phyloP scores from a whole-genome alignment of 2,329 filamentous ascomycete genomes.

The Fusarium sp. region DNA sequence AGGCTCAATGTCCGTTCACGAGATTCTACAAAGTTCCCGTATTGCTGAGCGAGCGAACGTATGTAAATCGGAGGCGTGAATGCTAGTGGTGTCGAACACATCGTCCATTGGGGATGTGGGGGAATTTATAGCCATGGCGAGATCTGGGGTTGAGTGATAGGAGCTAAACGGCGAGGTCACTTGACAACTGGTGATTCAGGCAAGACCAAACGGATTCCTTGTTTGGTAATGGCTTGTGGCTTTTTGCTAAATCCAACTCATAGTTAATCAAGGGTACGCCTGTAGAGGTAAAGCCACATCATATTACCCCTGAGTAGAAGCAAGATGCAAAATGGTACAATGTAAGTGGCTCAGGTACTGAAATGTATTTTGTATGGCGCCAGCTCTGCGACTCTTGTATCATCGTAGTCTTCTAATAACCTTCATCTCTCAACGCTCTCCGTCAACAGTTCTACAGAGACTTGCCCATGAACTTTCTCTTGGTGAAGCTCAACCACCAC shows the following conservation, averaged over 20 bases:
- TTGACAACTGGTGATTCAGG: too few relatives aligned
- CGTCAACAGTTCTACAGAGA: conserved; percentile 68
- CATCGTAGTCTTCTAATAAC: conserved; percentile 44
- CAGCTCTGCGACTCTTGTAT: conserved; percentile 34
- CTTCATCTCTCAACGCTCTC: conserved; percentile 7
- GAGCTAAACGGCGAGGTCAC: too few relatives aligned
- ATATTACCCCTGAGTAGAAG: neutral
- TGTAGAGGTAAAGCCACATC: neutral
- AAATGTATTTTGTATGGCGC: conserved; percentile 40
- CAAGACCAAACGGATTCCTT: too few relatives aligned
- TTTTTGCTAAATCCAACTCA: neutral
- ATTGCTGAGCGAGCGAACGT: too few relatives aligned
- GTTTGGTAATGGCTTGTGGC: neutral
- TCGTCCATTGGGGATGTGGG: too few relatives aligned
- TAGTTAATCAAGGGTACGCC: neutral
- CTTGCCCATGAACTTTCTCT: conserved; percentile 99
- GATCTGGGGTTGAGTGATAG: too few relatives aligned
- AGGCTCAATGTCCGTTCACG: too few relatives aligned
- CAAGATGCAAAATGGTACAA: neutral
- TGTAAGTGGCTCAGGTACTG: conserved; percentile 13
- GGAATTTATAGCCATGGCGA: too few relatives aligned
- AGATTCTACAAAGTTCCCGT: too few relatives aligned
- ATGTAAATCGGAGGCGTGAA: too few relatives aligned
- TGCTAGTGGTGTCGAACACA: too few relatives aligned
- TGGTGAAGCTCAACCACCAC: conserved; percentile 99